phyloP scores from a whole-genome alignment of 371 early-diverging fungal species.

The Entomophthora muscae region DNA sequence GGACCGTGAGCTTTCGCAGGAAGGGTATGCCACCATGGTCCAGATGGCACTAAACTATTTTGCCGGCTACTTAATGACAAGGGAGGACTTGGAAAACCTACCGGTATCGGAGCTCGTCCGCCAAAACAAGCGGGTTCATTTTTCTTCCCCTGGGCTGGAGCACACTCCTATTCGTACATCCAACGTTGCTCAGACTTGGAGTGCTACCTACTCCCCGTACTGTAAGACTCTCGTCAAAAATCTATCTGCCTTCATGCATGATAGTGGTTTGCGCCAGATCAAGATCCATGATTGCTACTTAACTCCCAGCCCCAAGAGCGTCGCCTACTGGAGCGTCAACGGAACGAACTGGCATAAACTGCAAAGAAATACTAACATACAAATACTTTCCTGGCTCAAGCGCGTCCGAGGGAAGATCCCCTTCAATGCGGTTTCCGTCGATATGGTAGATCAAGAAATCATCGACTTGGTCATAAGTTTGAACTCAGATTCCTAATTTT shows the following conservation, averaged over 20 bases:
- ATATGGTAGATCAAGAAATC: constrained; percentile 8
- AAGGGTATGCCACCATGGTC: neutral
- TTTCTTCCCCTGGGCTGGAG: neutral
- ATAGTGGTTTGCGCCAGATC: neutral
- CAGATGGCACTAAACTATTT: constrained; percentile 4
- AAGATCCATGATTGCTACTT: constrained; percentile 6
- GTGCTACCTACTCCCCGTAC: neutral
- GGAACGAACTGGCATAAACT: constrained; percentile 6
- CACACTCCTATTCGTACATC: neutral
- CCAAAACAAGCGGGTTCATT: neutral
- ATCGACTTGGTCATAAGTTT: constrained; percentile 5
- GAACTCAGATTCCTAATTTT: too few relatives aligned
- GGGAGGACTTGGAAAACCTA: neutral
- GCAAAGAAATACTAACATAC: neutral
- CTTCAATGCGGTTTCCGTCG: neutral
- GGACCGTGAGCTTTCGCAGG: constrained; percentile 7
- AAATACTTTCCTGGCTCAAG: neutral
- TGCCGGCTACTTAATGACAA: neutral
- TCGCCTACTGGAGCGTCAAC: constrained; percentile 3
- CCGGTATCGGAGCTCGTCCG: neutral
- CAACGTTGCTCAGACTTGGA: neutral
- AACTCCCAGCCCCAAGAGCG: neutral
- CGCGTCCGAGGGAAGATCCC: neutral
- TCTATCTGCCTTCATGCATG: neutral
- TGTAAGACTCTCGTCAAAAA: neutral